Base-by-base conservation (phyloP, 75 land plant genomes). In the Adiantum capillusveneris region DNA sequence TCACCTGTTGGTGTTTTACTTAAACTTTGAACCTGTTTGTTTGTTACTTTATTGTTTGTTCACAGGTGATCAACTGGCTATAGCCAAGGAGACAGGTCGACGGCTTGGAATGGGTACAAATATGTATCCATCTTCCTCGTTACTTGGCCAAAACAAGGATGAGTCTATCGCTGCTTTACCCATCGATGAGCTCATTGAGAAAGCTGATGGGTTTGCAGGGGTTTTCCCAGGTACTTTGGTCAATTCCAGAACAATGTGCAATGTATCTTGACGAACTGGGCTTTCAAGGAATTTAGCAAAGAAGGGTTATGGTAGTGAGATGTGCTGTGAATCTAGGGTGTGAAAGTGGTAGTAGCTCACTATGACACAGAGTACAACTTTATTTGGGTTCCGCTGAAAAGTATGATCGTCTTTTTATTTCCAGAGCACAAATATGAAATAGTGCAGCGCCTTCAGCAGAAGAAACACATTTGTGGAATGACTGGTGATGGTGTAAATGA, bases 401-500 rank as follows among this genome's bases (percentile, higher is more conserved):
- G 62, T 11, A 14, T 39, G n/a, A 24, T 19, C 7, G 58, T 37
- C 22, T 17, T 44, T 19, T 1, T 36, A 5, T 13, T n/a, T 57
- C 43, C 84, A 91, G 97, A 91, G 73, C 97, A 91, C 68, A 91
- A 91, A 46, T 91, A 87, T 66, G 92, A 91, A 63, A 91, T 91
- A 36, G 97, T 91, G 48, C 83, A 87, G 64, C 75, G 85, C 9
- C 74, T 91, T 37, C 97, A 91, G 70, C 79, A 81, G 37, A 75
- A 77, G 70, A 91, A 87, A 52, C 97, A 91, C 64, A 81, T 91
- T n/a, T 87, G 92, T 69, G 97, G 97, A 55, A 91, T 91, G 97
- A 91, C 97, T 66, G 97, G 97, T 30, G 97, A 91, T 79, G 97
- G 97, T 49, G 97, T 91, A 2, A 91, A 91, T 78, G 97, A 91